Evolutionary conservation across 169 alveolate species (phyloP).

Genomic region (Eimeria acervulina): DNA sequence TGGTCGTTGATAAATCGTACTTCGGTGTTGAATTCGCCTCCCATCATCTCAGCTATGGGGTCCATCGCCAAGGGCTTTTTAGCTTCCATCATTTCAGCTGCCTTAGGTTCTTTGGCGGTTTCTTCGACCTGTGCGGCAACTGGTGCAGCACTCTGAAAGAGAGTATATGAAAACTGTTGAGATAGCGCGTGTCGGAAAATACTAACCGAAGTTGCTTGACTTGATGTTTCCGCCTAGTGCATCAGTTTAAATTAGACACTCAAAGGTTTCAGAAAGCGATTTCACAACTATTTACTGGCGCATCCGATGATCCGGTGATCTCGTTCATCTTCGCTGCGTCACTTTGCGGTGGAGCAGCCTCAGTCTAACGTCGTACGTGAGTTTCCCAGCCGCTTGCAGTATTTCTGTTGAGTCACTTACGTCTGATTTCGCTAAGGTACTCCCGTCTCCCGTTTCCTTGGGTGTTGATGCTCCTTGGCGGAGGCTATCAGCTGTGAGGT

Average conservation of each 20-base stretch:
- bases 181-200: background rate
- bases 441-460: constrained; percentile 32
- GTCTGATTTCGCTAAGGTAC: constrained; percentile 28
- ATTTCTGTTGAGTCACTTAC: background rate
- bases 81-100: constrained; percentile 45
- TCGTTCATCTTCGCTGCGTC: constrained; percentile 68
- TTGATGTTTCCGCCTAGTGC: constrained; percentile 41
- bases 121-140: constrained; percentile 35
- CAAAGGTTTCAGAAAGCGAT: no score
- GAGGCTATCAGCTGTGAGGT: constrained; percentile 61
- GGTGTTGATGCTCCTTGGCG: constrained; percentile 73
- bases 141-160: constrained; percentile 47
- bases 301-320: constrained; percentile 51
- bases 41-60: constrained; percentile 72
- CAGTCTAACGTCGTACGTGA: background rate
- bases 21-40: constrained; percentile 76
- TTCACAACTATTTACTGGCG: background rate
- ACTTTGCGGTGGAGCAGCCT: constrained; percentile 15
- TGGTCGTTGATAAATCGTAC: background rate
- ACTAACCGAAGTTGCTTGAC: constrained; percentile 47
- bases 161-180: background rate
- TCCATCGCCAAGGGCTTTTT: constrained; percentile 53
- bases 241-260: no score
- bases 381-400: background rate
- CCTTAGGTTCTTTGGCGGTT: constrained; percentile 11